Conservation (phyloP, 805 yeast genomes). For the Yarrowia divulgata region DNA sequence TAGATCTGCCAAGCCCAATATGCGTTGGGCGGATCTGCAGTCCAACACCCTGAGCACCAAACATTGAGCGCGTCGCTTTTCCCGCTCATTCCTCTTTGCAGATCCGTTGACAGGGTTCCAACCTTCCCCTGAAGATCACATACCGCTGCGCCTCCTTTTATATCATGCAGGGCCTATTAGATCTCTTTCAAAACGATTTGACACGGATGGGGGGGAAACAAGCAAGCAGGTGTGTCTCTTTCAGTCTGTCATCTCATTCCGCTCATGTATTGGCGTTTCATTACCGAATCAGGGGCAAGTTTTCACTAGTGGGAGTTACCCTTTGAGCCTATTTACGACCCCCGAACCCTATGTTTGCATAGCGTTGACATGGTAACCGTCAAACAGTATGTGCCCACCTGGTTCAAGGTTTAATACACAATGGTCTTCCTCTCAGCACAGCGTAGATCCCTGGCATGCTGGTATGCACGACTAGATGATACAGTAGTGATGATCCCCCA, state of each 20-base stretch:
- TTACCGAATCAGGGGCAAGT: constrained; percentile 5
- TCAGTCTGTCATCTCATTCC: neutral
- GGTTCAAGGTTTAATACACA: constrained; percentile 24
- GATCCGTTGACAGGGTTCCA: constrained; percentile 23
- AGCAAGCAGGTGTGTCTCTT: neutral
- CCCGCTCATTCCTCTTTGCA: constrained; percentile 34
- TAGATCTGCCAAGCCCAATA: neutral
- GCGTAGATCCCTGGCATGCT: constrained; percentile 1
- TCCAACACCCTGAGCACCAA: neutral
- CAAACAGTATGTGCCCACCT: neutral
- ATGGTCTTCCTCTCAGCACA: neutral
- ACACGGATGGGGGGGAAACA: neutral
- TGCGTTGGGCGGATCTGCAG: neutral
- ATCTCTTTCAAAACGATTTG: neutral
- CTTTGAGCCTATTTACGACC: neutral
- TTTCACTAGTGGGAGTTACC: constrained; percentile 7
- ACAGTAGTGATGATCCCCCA: neutral
- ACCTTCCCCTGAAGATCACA: constrained; percentile 38
- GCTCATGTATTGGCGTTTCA: neutral
- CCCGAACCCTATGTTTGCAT: neutral
- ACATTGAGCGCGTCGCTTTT: constrained; percentile 7
- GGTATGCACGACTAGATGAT: neutral
- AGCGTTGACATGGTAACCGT: constrained; percentile 21
- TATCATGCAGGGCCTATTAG: constrained; percentile 4
- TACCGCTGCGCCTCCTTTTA: constrained; percentile 33